Evolutionary conservation across 768 basidiomycete genomes (phyloP), one percentile per base, ranked within the genome.

Genomic region (Tylopilus sp.): DNA sequence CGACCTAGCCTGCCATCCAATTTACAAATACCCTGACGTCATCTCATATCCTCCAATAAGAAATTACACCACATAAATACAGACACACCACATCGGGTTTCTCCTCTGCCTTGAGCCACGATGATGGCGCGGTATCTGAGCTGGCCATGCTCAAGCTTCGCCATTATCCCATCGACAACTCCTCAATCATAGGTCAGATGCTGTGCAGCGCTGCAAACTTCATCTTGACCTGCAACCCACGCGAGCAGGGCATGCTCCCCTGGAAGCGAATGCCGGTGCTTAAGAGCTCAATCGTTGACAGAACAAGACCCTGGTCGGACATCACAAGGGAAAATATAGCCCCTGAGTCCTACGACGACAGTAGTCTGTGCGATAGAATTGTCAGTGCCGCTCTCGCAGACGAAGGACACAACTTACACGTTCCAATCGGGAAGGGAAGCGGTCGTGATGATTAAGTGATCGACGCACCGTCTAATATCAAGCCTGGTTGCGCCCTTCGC

Each of bases 51-150:
- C 31, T n/a, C n/a, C n/a, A n/a, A n/a, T n/a, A 31, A 28, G 3
- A 38, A 35, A 17, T 17, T 35, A 35, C 7, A 4, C 15, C 12
- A 20, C 35, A 33, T 21, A 22, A 35, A 33, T 22, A 41, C 7
- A 8, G n/a, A 25, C n/a, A n/a, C n/a, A n/a, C n/a, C n/a, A n/a
- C n/a, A n/a, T n/a, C n/a, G n/a, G n/a, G n/a, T n/a, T n/a, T n/a
- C n/a, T n/a, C n/a, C n/a, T n/a, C n/a, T n/a, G n/a, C n/a, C n/a
- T 49, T 41, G 44, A 17, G 20, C 42, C 15, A 50, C 59, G 41
- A 71, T 36, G 6, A 71, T 68, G 0, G 59, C 71, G 12, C 70
- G 62, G 18, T 71, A 71, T 22, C 70, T 62, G 35, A 73, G 18
- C 23, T 51, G 50, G 11, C 70, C 70, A 1, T 50, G 40, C 3